These are phyloP conservation scores for Quillaja saponaria DNA, from an alignment of 306 rosid species.

Conservation along the genomic window DNA sequence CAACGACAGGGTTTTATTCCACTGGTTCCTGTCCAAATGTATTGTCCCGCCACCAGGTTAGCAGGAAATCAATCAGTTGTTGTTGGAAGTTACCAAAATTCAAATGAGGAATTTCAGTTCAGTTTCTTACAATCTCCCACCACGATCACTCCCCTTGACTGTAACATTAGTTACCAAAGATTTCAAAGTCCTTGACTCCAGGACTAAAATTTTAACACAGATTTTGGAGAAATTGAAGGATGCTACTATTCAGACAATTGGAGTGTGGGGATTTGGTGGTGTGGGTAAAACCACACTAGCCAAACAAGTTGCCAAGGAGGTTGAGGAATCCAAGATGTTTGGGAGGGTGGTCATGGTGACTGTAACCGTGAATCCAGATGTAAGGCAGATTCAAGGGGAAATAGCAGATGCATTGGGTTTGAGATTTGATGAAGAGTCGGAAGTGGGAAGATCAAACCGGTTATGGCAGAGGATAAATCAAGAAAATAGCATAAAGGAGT, in stretches of 20 bases:
- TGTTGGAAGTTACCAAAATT: too few species aligned
- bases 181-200: too few species aligned
- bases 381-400: neutral
- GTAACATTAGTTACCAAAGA: too few species aligned
- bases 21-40: neutral
- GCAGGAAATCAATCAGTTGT: neutral
- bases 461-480: neutral
- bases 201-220: neutral
- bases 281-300: neutral
- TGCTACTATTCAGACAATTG: neutral
- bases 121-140: too few species aligned
- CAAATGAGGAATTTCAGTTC: too few species aligned
- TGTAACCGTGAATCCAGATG: neutral
- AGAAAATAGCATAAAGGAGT: too few species aligned
- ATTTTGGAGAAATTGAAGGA: too few species aligned
- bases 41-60: neutral
- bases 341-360: neutral
- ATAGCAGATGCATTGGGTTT: neutral
- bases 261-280: neutral
- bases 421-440: neutral
- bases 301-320: neutral
- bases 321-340: neutral
- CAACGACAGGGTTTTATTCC: neutral
- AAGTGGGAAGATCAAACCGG: neutral
- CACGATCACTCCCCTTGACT: too few species aligned